Conservation (phyloP, 257 asterid species). For the Salvia rosmarinus region DNA sequence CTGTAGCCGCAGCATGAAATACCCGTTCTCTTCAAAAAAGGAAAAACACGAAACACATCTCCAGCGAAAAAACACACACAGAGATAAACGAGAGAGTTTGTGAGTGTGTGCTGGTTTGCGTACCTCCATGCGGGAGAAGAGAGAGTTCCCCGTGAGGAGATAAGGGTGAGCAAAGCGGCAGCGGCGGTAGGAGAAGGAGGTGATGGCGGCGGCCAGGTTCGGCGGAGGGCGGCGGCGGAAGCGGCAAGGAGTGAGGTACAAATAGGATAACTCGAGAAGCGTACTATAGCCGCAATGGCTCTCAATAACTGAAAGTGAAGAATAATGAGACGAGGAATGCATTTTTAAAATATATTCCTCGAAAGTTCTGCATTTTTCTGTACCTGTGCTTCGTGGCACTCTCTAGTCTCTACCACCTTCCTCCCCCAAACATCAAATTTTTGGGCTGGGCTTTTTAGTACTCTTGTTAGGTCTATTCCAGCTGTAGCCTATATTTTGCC, state of each 20-base stretch:
- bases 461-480: no score
- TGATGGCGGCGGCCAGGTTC: constrained; percentile 32
- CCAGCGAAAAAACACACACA: background rate
- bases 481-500: no score
- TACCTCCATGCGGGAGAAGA: constrained; percentile 89
- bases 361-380: constrained; percentile 39
- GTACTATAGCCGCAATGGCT: constrained; percentile 43
- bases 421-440: no score
- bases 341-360: constrained; percentile 33
- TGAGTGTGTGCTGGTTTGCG: background rate
- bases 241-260: constrained; percentile 38
- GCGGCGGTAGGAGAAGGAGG: constrained; percentile 40
- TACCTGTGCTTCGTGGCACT: constrained; percentile 31
- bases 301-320: constrained; percentile 36
- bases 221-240: constrained; percentile 37
- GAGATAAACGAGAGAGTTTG: background rate
- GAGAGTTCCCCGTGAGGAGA: constrained; percentile 60
- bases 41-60: background rate
- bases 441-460: no score
- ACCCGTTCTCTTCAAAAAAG: background rate
- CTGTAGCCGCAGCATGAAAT: no score
- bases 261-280: constrained; percentile 43
- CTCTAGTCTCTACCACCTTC: no score
- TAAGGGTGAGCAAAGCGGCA: constrained; percentile 38
- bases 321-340: constrained; percentile 42